A percentile compares a stretch with the other conserved stretches of the same genome.
Evolutionary conservation across 495 filamentous ascomycete species (phyloP).

Genomic region (Hypoxylon rickii): DNA sequence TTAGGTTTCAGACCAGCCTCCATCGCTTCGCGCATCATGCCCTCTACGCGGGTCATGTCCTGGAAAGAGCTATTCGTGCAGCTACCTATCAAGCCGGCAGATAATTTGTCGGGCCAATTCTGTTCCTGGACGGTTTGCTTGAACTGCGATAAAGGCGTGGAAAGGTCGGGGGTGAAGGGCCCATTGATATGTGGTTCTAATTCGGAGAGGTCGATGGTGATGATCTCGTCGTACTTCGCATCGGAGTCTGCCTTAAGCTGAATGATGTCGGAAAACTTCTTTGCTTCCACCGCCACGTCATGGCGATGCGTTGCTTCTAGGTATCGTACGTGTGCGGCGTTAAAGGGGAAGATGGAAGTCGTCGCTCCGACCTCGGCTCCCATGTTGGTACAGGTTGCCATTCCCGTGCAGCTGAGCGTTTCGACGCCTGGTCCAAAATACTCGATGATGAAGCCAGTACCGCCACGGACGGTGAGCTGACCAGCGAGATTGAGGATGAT

Average conservation of each 20-base stretch:
- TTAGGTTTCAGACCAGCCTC: slow-evolving; percentile 86
- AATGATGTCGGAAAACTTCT: slow-evolving; percentile 51
- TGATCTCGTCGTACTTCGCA: slow-evolving; percentile 85
- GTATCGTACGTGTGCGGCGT: slow-evolving; percentile 63
- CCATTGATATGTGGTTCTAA: slow-evolving; percentile 98
- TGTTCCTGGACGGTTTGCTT: slow-evolving; percentile 79
- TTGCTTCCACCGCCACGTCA: slow-evolving; percentile 67
- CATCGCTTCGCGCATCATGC: slow-evolving; percentile 86
- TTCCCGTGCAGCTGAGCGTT: slow-evolving; percentile 86
- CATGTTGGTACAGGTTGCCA: slow-evolving; percentile 93
- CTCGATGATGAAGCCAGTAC: slow-evolving; percentile 93
- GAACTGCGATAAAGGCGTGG: slow-evolving; percentile 88
- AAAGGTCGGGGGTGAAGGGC: slow-evolving; percentile 93
- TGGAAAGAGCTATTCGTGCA: slow-evolving; percentile 99
- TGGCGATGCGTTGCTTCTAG: slow-evolving; percentile 80
- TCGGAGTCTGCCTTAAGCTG: slow-evolving; percentile 68
- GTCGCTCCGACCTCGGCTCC: slow-evolving; percentile 91
- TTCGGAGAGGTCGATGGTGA: slow-evolving; percentile 87
- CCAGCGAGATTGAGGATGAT: slow-evolving; percentile 90
- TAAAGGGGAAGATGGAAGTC: slow-evolving; percentile 81
- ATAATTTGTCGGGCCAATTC: slow-evolving; percentile 87
- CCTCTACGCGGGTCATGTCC: slow-evolving; percentile 94
- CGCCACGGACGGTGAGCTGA: slow-evolving; percentile 88
- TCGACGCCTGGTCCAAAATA: slow-evolving; percentile 88
- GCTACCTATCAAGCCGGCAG: slow-evolving; percentile 91